Evolutionary conservation across 257 asterid species (phyloP).

Genomic region (Prunella vulgaris): DNA sequence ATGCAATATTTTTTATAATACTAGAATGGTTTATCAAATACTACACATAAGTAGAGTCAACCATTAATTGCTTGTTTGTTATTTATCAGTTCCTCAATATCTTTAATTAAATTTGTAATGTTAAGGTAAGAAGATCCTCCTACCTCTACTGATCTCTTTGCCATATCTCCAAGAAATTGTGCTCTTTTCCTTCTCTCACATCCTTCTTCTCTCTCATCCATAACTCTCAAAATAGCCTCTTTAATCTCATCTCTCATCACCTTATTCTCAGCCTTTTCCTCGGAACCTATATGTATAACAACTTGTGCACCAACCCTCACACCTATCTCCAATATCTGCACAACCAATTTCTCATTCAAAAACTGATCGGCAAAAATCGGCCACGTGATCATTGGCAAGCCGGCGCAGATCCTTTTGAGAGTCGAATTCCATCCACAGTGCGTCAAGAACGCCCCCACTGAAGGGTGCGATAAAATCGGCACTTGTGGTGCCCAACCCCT

Average conservation of each 20-base stretch:
- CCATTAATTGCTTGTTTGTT: not conserved
- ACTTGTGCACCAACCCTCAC: slow-evolving; percentile 22
- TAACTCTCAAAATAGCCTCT: slow-evolving; percentile 12
- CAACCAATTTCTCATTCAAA: slow-evolving; percentile 29
- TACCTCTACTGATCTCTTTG: slow-evolving; percentile 25
- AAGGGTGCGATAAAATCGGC: slow-evolving; percentile 23
- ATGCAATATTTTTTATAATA: not conserved
- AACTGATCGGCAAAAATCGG: slow-evolving; percentile 38
- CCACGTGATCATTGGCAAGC: slow-evolving; percentile 34
- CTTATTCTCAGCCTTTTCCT: not conserved
- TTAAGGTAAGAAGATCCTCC: slow-evolving; percentile 38
- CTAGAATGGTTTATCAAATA: not conserved
- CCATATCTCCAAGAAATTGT: slow-evolving; percentile 25
- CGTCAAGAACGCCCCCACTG: slow-evolving; percentile 35
- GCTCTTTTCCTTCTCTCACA: slow-evolving; percentile 34
- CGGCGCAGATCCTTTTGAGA: slow-evolving; percentile 23
- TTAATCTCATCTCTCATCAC: slow-evolving; percentile 25
- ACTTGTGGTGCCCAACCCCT: slow-evolving; percentile 53
- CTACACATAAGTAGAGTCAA: not conserved
- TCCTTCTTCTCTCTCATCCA: slow-evolving; percentile 30
- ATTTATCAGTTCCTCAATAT: not conserved
- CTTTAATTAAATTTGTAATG: slow-evolving; percentile 25
- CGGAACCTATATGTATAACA: not conserved
- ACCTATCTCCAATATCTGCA: slow-evolving; percentile 23
- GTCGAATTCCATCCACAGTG: slow-evolving; percentile 40